Conservation (phyloP, 2,329 filamentous ascomycete species). For the Trichoderma breve region DNA sequence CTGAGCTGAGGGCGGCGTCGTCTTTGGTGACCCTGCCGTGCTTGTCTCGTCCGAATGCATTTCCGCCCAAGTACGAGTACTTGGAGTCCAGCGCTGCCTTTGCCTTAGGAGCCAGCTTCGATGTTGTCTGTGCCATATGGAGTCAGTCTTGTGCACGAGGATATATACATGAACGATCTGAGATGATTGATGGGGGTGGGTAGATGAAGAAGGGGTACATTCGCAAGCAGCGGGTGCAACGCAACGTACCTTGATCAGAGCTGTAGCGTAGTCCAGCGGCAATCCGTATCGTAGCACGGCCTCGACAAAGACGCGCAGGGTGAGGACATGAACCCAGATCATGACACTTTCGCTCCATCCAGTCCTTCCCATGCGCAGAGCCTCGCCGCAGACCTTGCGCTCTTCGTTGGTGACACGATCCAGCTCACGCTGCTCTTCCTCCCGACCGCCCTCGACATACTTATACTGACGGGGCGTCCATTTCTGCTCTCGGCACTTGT, state of each 20-base stretch:
- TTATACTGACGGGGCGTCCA: conserved; percentile 96
- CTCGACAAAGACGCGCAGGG: conserved; percentile 92
- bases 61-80: conserved; percentile 91
- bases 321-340: conserved; percentile 91
- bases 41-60: conserved; percentile 91
- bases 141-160: conserved; percentile 21
- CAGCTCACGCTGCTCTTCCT: conserved; percentile 85
- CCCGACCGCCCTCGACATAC: conserved; percentile 83
- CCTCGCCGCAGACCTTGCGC: conserved; percentile 89
- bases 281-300: conserved; percentile 95
- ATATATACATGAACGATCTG: not conserved
- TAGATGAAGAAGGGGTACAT: not conserved
- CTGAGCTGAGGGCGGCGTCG: conserved; percentile 72
- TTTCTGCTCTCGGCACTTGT: conserved; percentile 87
- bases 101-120: conserved; percentile 78
- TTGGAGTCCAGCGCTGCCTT: conserved; percentile 75
- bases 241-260: conserved; percentile 71
- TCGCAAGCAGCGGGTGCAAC: not conserved
- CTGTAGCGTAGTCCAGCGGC: conserved; percentile 84
- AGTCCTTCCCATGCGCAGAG: conserved; percentile 80
- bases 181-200: not conserved
- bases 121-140: conserved; percentile 60
- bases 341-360: conserved; percentile 95
- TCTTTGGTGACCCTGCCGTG: conserved; percentile 90
- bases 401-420: conserved; percentile 80